A percentile compares a stretch with the other conserved stretches of the same genome.
Conservation (phyloP, 179 eudicot genomes). For the Pouteria campechiana region DNA sequence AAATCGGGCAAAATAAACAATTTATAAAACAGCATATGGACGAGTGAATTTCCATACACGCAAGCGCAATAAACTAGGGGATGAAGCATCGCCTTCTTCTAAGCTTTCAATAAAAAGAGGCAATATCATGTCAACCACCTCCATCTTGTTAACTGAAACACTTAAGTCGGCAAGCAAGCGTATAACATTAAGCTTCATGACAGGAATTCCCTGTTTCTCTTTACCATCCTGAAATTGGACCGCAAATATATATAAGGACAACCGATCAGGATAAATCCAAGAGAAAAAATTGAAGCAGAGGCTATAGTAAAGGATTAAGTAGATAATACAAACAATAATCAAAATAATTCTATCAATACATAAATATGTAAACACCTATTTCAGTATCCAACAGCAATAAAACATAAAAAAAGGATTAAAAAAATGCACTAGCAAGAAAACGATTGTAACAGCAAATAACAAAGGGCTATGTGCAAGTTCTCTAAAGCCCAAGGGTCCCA, state of each 20-base stretch:
- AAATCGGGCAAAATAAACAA: neutral
- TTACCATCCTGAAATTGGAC: slow-evolving; percentile 52
- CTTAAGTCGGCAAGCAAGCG: slow-evolving; percentile 82
- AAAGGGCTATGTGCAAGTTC: too few relatives aligned
- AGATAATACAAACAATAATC: too few relatives aligned
- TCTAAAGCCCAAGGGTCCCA: too few relatives aligned
- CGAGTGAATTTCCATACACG: slow-evolving; percentile 43
- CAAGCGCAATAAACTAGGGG: slow-evolving; percentile 75
- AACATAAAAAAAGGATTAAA: too few relatives aligned
- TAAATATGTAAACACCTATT: too few relatives aligned
- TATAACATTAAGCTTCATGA: slow-evolving; percentile 75
- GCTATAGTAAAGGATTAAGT: too few relatives aligned
- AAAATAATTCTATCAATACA: too few relatives aligned
- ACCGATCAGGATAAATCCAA: too few relatives aligned
- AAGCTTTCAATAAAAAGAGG: slow-evolving; percentile 84
- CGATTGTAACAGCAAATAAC: too few relatives aligned
- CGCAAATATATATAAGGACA: neutral
- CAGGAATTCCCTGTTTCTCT: slow-evolving; percentile 64
- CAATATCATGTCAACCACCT: slow-evolving; percentile 87
- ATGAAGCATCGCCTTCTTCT: slow-evolving; percentile 96
- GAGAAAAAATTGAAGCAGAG: too few relatives aligned
- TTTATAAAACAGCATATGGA: slow-evolving; percentile 1
- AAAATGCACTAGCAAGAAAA: too few relatives aligned
- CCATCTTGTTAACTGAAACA: slow-evolving; percentile 71
- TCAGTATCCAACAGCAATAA: too few relatives aligned